phyloP scores from a whole-genome alignment of 1,284 basidiomycete species.

The Volvariella surrecta region DNA sequence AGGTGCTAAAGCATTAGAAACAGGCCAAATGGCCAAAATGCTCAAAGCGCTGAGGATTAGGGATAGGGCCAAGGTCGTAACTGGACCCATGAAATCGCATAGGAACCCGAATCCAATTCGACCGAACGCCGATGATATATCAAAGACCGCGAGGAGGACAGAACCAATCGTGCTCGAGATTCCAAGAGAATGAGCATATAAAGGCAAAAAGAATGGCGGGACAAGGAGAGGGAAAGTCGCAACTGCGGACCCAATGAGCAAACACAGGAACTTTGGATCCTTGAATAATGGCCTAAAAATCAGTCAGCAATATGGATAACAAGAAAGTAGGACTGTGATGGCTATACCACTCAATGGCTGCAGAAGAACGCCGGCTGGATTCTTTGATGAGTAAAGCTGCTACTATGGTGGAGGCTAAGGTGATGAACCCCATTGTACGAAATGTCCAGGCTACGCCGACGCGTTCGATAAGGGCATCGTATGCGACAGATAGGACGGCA shows the following conservation, averaged over 20 bases:
- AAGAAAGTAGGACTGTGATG: neutral
- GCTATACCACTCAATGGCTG: neutral
- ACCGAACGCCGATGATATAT: slow-evolving; percentile 23
- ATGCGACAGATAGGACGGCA: slow-evolving; percentile 18
- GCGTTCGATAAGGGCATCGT: slow-evolving; percentile 19
- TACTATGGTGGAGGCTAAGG: slow-evolving; percentile 19
- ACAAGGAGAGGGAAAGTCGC: slow-evolving; percentile 27
- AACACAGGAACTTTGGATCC: slow-evolving; percentile 22
- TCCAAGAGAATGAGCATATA: slow-evolving; percentile 22
- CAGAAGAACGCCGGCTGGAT: slow-evolving; percentile 12
- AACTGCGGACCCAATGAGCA: slow-evolving; percentile 22
- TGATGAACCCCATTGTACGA: slow-evolving; percentile 22
- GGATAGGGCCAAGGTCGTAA: slow-evolving; percentile 17
- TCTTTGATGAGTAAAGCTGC: slow-evolving; percentile 23
- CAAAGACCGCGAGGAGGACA: slow-evolving; percentile 21
- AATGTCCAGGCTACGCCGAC: slow-evolving; percentile 25
- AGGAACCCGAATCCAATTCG: slow-evolving; percentile 20
- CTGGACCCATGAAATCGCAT: slow-evolving; percentile 22
- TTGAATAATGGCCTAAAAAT: slow-evolving; percentile 21
- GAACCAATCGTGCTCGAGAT: slow-evolving; percentile 18
- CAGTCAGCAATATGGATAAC: neutral
- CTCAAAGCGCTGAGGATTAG: slow-evolving; percentile 20
- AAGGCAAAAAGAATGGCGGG: slow-evolving; percentile 26
- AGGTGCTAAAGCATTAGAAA: slow-evolving; percentile 19
- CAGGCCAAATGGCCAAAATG: slow-evolving; percentile 24